Percentiles rank a stretch among this genome's conserved stretches.
Evolutionary conservation across 192 early-diverging fungal genomes (phyloP).

Genomic region (Dissophora ornata): DNA sequence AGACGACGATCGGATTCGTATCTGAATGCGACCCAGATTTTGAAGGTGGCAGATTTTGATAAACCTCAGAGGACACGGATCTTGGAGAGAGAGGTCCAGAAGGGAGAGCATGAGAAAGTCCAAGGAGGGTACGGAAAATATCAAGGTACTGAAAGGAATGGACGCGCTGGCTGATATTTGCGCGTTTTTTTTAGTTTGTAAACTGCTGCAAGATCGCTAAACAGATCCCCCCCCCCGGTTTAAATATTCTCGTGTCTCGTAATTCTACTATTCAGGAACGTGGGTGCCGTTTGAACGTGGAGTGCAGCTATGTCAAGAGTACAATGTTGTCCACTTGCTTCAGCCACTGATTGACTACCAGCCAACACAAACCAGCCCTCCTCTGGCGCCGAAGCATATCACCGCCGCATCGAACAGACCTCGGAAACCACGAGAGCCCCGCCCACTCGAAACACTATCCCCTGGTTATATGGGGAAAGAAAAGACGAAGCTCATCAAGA

Average conservation of each 20-base stretch:
- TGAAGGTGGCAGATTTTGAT: constrained; percentile 96
- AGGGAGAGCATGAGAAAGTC: constrained; percentile 91
- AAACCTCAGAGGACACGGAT: constrained; percentile 94
- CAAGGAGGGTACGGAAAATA: constrained; percentile 99
- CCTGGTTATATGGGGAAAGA: constrained; percentile 13
- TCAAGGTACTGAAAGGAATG: no score
- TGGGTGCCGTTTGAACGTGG: constrained; percentile 92
- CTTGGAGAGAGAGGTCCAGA: constrained; percentile 91
- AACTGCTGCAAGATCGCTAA: no score
- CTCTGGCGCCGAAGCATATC: constrained; percentile 67
- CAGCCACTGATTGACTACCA: constrained; percentile 86
- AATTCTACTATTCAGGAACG: no score
- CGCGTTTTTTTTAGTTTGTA: no score
- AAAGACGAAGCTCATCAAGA: constrained; percentile 7
- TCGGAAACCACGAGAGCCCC: constrained; percentile 57
- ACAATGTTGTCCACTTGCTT: constrained; percentile 77
- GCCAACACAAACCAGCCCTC: constrained; percentile 65
- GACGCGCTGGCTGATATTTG: no score
- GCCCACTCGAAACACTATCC: constrained; percentile 33
- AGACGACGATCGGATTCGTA: constrained; percentile 85
- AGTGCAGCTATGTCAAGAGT: constrained; percentile 81
- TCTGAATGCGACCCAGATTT: constrained; percentile 97
- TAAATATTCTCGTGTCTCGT: no score
- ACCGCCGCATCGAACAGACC: constrained; percentile 64
- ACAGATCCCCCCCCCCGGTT: neutral